phyloP scores from a whole-genome alignment of 108 stramenopile species.

The Epithemia pelagica region DNA sequence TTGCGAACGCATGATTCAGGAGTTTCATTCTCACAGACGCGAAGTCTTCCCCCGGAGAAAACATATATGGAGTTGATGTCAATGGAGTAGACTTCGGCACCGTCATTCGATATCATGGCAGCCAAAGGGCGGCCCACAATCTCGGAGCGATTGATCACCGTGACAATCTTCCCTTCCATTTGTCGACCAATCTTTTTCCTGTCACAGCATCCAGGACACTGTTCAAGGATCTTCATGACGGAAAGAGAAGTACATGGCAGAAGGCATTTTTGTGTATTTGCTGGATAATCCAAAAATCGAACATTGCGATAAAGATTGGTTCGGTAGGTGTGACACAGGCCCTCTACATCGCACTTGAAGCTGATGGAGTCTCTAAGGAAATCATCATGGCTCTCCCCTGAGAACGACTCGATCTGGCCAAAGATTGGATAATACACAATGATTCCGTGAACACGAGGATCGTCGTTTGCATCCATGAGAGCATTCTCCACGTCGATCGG shows the following conservation, averaged over 20 bases:
- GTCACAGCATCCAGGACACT: conserved; percentile 64
- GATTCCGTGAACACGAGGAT: conserved; percentile 92
- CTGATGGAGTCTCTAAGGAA: conserved; percentile 92
- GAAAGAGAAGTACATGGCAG: conserved; percentile 93
- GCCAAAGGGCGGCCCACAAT: conserved; percentile 95
- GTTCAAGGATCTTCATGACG: conserved; percentile 89
- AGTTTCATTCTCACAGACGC: conserved; percentile 51
- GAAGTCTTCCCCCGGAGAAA: conserved; percentile 62
- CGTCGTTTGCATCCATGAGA: conserved; percentile 85
- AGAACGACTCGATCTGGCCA: conserved; percentile 89
- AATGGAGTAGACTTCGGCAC: conserved; percentile 89
- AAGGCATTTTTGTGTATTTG: conserved; percentile 79
- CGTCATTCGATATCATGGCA: conserved; percentile 97
- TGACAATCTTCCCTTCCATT: conserved; percentile 81
- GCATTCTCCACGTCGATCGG: conserved; percentile 86
- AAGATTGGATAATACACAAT: conserved; percentile 98
- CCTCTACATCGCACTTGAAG: conserved; percentile 93
- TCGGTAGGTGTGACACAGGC: conserved; percentile 89
- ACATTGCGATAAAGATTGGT: conserved; percentile 92
- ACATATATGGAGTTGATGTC: conserved; percentile 91
- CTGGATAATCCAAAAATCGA: conserved; percentile 71
- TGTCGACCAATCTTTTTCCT: conserved; percentile 56
- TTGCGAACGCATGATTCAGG: conserved; percentile 87
- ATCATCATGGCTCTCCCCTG: conserved; percentile 92
- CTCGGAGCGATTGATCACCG: conserved; percentile 92